These are phyloP conservation scores for Poronia punctata DNA, from an alignment of 495 filamentous ascomycete genomes.

Conservation along the genomic window DNA sequence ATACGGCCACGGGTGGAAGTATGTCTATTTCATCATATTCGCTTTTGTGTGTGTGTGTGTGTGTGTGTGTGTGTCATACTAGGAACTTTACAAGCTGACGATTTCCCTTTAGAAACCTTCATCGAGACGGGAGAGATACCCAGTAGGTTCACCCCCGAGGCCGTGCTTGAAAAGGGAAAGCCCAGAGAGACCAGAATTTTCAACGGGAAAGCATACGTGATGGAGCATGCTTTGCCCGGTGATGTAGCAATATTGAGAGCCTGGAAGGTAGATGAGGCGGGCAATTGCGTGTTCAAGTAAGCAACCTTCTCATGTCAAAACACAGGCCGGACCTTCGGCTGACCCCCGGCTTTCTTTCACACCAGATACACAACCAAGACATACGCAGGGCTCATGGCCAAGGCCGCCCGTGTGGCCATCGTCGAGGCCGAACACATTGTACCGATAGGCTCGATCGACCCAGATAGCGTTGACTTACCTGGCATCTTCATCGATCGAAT, in stretches of 20 bases:
- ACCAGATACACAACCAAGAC: slow-evolving; percentile 57
- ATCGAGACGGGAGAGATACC: slow-evolving; percentile 58
- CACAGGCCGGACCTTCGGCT: no score
- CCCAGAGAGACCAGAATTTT: slow-evolving; percentile 55
- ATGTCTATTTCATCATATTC: slow-evolving; percentile 13
- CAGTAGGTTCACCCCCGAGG: slow-evolving; percentile 42
- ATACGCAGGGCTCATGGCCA: slow-evolving; percentile 53
- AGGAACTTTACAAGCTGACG: neutral
- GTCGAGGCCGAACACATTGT: slow-evolving; percentile 67
- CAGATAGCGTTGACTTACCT: slow-evolving; percentile 52
- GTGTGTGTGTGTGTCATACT: neutral
- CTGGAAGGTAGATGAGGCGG: slow-evolving; percentile 57
- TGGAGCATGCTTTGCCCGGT: slow-evolving; percentile 57
- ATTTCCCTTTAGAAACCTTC: slow-evolving; percentile 41
- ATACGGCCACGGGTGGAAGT: slow-evolving; percentile 55
- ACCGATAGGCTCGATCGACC: slow-evolving; percentile 49
- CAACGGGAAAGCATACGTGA: slow-evolving; percentile 49
- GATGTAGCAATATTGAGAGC: slow-evolving; percentile 59
- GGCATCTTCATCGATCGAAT: slow-evolving; percentile 61
- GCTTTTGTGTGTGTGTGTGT: neutral
- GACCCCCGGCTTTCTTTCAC: no score
- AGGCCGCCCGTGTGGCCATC: slow-evolving; percentile 55
- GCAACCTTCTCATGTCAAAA: slow-evolving; percentile 3
- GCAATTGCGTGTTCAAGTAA: slow-evolving; percentile 55
- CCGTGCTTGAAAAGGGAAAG: slow-evolving; percentile 47